Conservation (phyloP, 495 filamentous ascomycete species). For the Viridothelium virens region DNA sequence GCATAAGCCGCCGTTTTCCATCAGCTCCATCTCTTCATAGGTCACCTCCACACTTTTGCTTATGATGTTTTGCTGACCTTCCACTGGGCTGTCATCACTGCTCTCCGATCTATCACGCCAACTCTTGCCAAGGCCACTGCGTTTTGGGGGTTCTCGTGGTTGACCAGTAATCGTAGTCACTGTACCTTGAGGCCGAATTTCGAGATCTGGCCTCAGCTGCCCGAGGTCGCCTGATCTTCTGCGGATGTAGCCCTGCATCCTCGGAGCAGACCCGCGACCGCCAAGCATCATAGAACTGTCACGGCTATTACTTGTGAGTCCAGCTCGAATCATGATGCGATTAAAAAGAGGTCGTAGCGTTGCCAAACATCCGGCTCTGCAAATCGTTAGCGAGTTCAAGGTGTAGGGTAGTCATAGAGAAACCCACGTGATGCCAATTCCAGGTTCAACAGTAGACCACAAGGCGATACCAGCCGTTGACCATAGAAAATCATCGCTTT, state of each 20-base stretch:
- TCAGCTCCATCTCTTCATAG: background rate
- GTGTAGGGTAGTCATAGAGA: background rate
- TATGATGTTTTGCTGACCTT: background rate
- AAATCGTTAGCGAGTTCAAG: no score
- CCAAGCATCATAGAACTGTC: background rate
- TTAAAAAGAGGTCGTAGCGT: constrained; percentile 36
- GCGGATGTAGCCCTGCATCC: background rate
- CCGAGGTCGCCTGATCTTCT: background rate
- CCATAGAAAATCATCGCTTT: constrained; percentile 29
- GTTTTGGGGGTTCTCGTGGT: background rate
- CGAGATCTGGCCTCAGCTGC: background rate
- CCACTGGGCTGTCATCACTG: background rate
- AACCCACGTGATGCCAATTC: constrained; percentile 32
- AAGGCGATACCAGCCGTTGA: constrained; percentile 35
- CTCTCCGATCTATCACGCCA: background rate
- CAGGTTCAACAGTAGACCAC: constrained; percentile 38
- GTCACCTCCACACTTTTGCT: background rate
- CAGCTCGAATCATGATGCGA: background rate
- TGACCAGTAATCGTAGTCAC: background rate
- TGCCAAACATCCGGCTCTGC: constrained; percentile 33
- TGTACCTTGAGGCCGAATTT: background rate
- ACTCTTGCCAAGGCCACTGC: background rate
- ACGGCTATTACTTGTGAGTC: background rate
- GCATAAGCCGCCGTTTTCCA: background rate
- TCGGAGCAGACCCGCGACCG: background rate